A percentile compares a stretch with the other conserved stretches of the same genome.
These are phyloP conservation scores for Fusarium kyushuense DNA, from an alignment of 2,329 filamentous ascomycete genomes.

Conservation along the genomic window DNA sequence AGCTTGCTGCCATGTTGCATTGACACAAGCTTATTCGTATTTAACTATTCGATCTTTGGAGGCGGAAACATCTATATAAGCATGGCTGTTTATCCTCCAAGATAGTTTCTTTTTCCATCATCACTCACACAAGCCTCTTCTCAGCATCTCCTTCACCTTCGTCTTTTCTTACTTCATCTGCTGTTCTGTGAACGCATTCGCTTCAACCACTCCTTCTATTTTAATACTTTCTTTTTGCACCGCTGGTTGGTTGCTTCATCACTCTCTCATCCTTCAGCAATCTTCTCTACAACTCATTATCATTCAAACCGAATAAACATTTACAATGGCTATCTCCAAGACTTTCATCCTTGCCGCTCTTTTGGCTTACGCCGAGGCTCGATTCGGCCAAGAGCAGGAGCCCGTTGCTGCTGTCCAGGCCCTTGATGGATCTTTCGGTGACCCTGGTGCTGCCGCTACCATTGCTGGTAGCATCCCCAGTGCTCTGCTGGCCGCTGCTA, in stretches of 20 bases:
- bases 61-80: slow-evolving; percentile 42
- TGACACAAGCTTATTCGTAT: slow-evolving; percentile 34
- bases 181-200: slow-evolving; percentile 51
- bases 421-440: slow-evolving; percentile 62
- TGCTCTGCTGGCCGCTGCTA: slow-evolving; percentile 72
- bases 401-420: slow-evolving; percentile 67
- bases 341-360: slow-evolving; percentile 34
- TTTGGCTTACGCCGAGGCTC: slow-evolving; percentile 61
- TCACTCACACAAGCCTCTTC: slow-evolving; percentile 35
- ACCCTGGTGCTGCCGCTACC: slow-evolving; percentile 70
- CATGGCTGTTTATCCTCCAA: slow-evolving; percentile 26
- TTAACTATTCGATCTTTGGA: slow-evolving; percentile 26
- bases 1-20: slow-evolving; percentile 15
- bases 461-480: slow-evolving; percentile 72
- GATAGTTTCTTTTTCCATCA: slow-evolving; percentile 22
- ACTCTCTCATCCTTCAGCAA: slow-evolving; percentile 14
- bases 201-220: slow-evolving; percentile 41
- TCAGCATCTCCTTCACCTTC: slow-evolving; percentile 16
- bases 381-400: slow-evolving; percentile 73
- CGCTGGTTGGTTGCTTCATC: slow-evolving; percentile 42
- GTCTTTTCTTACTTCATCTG: slow-evolving; percentile 35
- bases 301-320: slow-evolving; percentile 3
- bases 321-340: slow-evolving; percentile 34
- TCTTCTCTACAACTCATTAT: slow-evolving; percentile 5
- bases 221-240: slow-evolving; percentile 35